Evolutionary conservation across 768 basidiomycete genomes (phyloP), one percentile per base, ranked within the genome.

Genomic region (Phanerochaete sordida): DNA sequence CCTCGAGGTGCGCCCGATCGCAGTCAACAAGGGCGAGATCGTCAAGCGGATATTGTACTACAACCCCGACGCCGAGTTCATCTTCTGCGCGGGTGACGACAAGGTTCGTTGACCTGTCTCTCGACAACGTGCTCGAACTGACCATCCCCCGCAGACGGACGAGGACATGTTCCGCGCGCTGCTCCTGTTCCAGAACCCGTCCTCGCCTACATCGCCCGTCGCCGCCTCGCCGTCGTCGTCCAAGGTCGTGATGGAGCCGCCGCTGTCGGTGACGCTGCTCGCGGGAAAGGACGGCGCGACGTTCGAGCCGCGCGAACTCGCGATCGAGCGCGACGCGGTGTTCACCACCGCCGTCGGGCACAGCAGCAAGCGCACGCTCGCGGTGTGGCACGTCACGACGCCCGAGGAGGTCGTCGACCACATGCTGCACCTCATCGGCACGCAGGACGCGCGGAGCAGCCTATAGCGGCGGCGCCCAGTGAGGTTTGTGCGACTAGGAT

Each of bases 131-230:
- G 15, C 19, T 37, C n/a, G 21, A 2, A 31, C 21, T 46, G 16
- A 55, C 55, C 9, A 28, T n/a, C 12, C 19, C 31, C 45, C 33
- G 37, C 90, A 43, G 91, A 95, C 95, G 50, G 94, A 98, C 78
- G 96, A 99, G 77, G 96, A 99, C 78, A 99, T 99, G 96, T 98
- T 98, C 90, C 88, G 95, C 64, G 82, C 93, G 0, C 80, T 96
- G 0, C 81, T 84, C 24, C 81, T 85, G 33, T 90, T 90, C 76
- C 72, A 78, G 60, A 30, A 58, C 47, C 35, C 53, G 53, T 23
- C 33, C 8, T 39, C 21, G n/a, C 33, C 53, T 9, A 5, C 35
- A 2, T 12, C 35, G 21, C 21, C 53, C 16, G 37, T 19, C 19
- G 1, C 37, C 1, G 53, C 53, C 16, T 51, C 28, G 28, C 8